Percentiles rank a stretch among this genome's conserved stretches.
phyloP scores from a whole-genome alignment of 495 filamentous ascomycete species.

The Trichoderma erinaceum region DNA sequence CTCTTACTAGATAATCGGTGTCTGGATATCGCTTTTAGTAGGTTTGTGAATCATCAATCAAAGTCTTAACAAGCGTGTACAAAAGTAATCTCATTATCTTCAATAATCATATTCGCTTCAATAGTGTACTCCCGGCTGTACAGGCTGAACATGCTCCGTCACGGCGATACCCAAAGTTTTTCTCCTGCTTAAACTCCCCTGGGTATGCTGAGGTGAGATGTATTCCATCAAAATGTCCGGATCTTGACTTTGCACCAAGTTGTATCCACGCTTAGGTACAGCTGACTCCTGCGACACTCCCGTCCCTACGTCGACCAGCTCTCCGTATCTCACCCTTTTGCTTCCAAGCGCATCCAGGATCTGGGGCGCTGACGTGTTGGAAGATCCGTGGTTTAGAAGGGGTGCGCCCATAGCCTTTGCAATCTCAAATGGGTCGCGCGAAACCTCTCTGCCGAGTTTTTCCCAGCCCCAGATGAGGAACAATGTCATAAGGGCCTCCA shows the following conservation, averaged over 20 bases:
- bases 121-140: not conserved
- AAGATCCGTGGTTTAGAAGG: not conserved
- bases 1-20: too few species aligned
- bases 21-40: too few species aligned
- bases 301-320: not conserved
- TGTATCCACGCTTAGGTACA: not conserved
- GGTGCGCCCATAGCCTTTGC: conserved; percentile 8
- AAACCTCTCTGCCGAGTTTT: not conserved
- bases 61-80: too few species aligned
- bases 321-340: not conserved
- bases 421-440: conserved; percentile 2
- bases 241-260: not conserved
- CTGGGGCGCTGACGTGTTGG: not conserved
- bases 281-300: not conserved
- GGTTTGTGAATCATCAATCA: too few species aligned
- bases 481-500: not conserved
- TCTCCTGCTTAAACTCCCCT: not conserved
- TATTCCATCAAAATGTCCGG: not conserved
- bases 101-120: not conserved
- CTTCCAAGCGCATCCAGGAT: not conserved
- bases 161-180: not conserved
- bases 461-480: not conserved
- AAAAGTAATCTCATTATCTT: too few species aligned
- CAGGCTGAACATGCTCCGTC: not conserved
- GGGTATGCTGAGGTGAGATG: not conserved